Percentiles rank a stretch among this genome's conserved stretches.
Conservation (phyloP, 257 asterid species). For the Solanum pimpinellifolium region DNA sequence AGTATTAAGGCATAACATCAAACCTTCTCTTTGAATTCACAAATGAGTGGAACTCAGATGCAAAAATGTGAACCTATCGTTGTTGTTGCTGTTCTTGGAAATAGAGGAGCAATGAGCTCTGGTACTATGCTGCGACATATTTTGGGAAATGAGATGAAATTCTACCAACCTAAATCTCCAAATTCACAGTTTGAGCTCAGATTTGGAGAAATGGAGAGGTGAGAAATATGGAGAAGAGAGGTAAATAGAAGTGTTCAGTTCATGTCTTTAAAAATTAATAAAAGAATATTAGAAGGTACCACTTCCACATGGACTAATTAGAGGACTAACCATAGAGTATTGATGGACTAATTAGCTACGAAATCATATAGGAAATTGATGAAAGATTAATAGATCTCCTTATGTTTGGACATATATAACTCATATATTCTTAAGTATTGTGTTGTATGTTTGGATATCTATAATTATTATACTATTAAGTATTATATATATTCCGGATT, state of each 20-base stretch:
- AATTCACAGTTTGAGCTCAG: not conserved
- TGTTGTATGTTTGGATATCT: no score
- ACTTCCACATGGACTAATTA: no score
- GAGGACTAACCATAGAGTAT: no score
- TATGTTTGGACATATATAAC: no score
- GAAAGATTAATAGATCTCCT: no score
- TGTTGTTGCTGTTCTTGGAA: conserved; percentile 18
- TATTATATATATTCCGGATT: no score
- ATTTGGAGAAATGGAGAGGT: not conserved
- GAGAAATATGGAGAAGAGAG: not conserved
- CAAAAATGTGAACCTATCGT: conserved; percentile 5
- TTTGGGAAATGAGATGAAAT: conserved; percentile 39
- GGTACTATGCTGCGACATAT: conserved; percentile 20
- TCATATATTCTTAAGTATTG: no score
- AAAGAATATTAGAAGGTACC: no score
- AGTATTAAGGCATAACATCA: not conserved
- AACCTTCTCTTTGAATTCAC: conserved; percentile 28
- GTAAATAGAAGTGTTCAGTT: not conserved
- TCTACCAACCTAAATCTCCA: conserved; percentile 46
- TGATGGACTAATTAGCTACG: no score
- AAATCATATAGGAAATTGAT: no score
- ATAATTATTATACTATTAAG: no score
- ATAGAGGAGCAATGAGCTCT: conserved; percentile 25
- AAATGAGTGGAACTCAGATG: conserved; percentile 19
- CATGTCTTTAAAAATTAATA: not conserved